Percentiles rank a stretch among this genome's conserved stretches.
Conservation (phyloP, 2,329 filamentous ascomycete genomes). For the Diaporthe longicolla region DNA sequence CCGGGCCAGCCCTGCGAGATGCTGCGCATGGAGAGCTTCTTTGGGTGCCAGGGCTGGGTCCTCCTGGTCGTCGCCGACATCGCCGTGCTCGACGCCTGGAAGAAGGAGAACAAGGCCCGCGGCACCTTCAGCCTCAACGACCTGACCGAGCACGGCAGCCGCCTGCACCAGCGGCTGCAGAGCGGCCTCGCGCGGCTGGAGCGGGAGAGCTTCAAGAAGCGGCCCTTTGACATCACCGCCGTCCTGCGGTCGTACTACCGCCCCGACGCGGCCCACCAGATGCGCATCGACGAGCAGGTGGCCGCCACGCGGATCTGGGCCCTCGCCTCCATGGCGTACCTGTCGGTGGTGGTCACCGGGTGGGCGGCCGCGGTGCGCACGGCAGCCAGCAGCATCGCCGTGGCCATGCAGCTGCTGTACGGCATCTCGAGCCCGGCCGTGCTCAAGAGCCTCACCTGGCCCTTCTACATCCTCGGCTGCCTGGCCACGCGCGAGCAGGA, state of each 20-base stretch:
- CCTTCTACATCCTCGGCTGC: conserved; percentile 49
- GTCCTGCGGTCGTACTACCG: conserved; percentile 39
- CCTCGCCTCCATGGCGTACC: conserved; percentile 47
- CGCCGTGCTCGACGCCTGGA: conserved; percentile 65
- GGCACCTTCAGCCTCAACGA: conserved; percentile 57
- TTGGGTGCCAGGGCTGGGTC: conserved; percentile 69
- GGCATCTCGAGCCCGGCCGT: conserved; percentile 44
- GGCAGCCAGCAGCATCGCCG: conserved; percentile 44
- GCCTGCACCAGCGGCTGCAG: conserved; percentile 44
- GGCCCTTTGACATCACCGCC: conserved; percentile 42
- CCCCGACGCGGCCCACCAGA: conserved; percentile 34
- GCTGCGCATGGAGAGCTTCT: conserved; percentile 60
- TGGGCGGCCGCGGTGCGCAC: conserved; percentile 45
- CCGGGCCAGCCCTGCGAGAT: conserved; percentile 50
- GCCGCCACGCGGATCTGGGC: conserved; percentile 49
- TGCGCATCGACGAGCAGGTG: conserved; percentile 41
- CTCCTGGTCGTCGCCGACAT: conserved; percentile 67
- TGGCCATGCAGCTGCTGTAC: conserved; percentile 45
- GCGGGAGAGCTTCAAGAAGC: conserved; percentile 42
- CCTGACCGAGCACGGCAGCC: conserved; percentile 38
- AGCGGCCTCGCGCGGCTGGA: conserved; percentile 40
- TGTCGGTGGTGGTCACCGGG: conserved; percentile 47
- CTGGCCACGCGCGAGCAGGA: conserved; percentile 45
- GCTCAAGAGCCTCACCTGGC: conserved; percentile 49
- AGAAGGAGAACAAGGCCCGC: conserved; percentile 57